These are phyloP conservation scores for Zygosaccharomyces bailii DNA, from an alignment of 805 yeast genomes.

Conservation along the genomic window DNA sequence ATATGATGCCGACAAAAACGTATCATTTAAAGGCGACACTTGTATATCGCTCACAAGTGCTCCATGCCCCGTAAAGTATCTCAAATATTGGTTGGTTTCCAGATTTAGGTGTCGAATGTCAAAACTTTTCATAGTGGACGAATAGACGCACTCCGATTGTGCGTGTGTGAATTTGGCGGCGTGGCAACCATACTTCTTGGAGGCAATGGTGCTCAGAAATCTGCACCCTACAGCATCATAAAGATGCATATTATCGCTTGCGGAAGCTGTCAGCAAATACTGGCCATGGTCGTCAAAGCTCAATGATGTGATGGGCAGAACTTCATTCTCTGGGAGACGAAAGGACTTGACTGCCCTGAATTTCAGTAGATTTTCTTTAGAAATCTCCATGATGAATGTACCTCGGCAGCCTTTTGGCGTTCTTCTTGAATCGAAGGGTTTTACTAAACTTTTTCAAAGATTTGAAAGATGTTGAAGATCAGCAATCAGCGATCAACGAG, in stretches of 20 bases:
- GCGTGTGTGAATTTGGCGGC: slow-evolving; percentile 79
- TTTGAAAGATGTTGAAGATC: not conserved
- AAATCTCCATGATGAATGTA: slow-evolving; percentile 18
- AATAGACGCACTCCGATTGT: slow-evolving; percentile 68
- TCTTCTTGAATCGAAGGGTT: not conserved
- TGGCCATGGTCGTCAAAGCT: slow-evolving; percentile 86
- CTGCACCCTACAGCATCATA: slow-evolving; percentile 74
- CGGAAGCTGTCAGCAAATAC: slow-evolving; percentile 68
- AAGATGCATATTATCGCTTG: slow-evolving; percentile 77
- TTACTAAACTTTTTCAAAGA: slow-evolving; percentile 6
- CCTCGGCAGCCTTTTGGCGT: not conserved
- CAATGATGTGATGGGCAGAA: slow-evolving; percentile 59
- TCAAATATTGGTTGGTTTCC: slow-evolving; percentile 70
- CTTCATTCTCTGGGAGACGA: slow-evolving; percentile 44
- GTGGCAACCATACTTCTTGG: slow-evolving; percentile 91
- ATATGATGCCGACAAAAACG: slow-evolving; percentile 60
- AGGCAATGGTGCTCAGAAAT: slow-evolving; percentile 62
- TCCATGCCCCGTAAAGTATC: slow-evolving; percentile 87
- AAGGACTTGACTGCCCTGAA: slow-evolving; percentile 49
- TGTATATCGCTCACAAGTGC: slow-evolving; percentile 70
- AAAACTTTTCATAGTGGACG: slow-evolving; percentile 78
- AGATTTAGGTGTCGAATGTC: slow-evolving; percentile 72
- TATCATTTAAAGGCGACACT: slow-evolving; percentile 65
- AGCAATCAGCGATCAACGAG: not conserved
- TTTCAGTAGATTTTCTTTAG: slow-evolving; percentile 27